Base-by-base conservation (phyloP, 257 asterid species). In the Solanum bulbocastanum region DNA sequence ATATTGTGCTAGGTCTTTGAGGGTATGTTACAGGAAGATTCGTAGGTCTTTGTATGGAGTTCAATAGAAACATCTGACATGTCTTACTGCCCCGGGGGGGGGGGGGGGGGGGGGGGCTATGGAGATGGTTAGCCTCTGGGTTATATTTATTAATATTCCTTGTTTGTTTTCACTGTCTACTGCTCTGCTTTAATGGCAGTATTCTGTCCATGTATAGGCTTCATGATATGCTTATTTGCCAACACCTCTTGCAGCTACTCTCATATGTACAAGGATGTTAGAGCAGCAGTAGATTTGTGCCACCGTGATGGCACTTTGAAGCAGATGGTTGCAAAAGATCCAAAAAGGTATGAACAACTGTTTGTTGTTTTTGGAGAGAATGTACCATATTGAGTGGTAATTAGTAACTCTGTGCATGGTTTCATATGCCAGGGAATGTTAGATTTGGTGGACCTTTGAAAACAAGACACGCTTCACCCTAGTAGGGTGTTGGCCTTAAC, bases 261-360 rank as follows among this genome's bases (percentile, higher is more conserved):
- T 90, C 93, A 90, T 40, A 94, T 97, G 93, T 94, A 95, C 91
- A 95, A 94, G 91, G 99, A 96, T 90, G 98, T 94, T 78, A 95
- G 98, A 88, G 98, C 99, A 89, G 99, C 99, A 49, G 99, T 97
- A 83, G 99, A 97, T 92, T 89, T 97, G 91, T 97, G 99, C 91
- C 99, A 97, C 92, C 99, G 99, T 88, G 99, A 97, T 93, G 99
- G 99, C 86, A 97, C 99, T 89, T 87, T 97, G 88, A 97, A 97
- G 90, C 95, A 94, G 93, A 94, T 94, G 98, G 99, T 97, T 84
- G 99, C 99, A 5, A 86, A 91, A 89, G 99, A 97, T 92, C 99
- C 99, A 81, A 88, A 90, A 91, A 97, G 98, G 99, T 94, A 93
- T 58, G 65, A 36, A 13, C 75, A 84, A 87, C 69, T 44, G 72